Base-by-base conservation (phyloP, 208 protist genomes). In the Naegleria fowleri region DNA sequence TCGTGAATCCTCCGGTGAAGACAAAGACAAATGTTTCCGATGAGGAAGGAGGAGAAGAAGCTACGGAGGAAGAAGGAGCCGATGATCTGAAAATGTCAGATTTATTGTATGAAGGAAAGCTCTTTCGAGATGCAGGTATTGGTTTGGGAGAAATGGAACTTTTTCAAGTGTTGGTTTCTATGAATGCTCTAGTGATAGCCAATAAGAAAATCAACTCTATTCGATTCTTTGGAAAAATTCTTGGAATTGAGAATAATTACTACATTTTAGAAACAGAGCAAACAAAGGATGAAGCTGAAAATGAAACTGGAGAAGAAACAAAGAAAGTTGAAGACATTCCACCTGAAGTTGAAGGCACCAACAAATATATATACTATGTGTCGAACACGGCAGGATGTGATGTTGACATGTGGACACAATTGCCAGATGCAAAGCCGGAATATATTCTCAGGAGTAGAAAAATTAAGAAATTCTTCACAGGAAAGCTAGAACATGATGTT, bases 331-430 rank as follows among this genome's bases (percentile, higher is more conserved):
- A 48, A 29, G 39, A 16, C 39, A 79, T 79, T 36, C 83, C 83
- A 48, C 13, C 0, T 6, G 83, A 86, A 48, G 15, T 9, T 40
- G 83, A 86, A 29, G 83, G 83, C 0, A 86, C 83, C 5, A 86
- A 86, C 83, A 86, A 86, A 86, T 86, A 86, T 29, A 16, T 86
- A 33, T 86, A 86, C n/a, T 86, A 86, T 86, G 83, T 86, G 4
- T 48, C 83, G 25, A 86, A 86, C 48, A 86, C 7, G 29, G 39
- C 29, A 25, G 40, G 39, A 9, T 9, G 39, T 19, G 15, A 86
- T 25, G 39, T 38, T 48, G 83, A 86, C 13, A 48, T 15, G 16
- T 86, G 83, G 83, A 86, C 40, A 43, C 38, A 43, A 85, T 25
- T 85, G n/a, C 79, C 79, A 43, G 79, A 85, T 43, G n/a, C n/a